Conservation (phyloP, 2,329 filamentous ascomycete species). For the Pseudonectria buxi region DNA sequence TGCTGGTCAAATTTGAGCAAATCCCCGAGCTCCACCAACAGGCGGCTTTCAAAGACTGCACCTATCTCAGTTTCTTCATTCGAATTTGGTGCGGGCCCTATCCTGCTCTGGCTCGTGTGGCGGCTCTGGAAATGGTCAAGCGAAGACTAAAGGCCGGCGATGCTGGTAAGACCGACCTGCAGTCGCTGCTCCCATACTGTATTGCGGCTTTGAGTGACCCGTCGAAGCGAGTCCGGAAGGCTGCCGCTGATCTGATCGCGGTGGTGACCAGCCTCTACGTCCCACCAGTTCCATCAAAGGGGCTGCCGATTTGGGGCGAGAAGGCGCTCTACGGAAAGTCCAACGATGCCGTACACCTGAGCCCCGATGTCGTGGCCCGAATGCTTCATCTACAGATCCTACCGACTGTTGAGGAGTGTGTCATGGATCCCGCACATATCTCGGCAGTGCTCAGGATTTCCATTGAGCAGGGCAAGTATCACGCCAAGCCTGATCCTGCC, state of each 20-base stretch:
- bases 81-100: conserved; percentile 67
- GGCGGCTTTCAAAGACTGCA: conserved; percentile 50
- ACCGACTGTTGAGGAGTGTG: conserved; percentile 75
- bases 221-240: conserved; percentile 67
- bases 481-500: conserved; percentile 23
- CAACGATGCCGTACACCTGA: conserved; percentile 50
- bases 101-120: conserved; percentile 59
- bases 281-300: conserved; percentile 29
- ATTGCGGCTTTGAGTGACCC: conserved; percentile 68
- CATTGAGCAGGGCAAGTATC: conserved; percentile 36
- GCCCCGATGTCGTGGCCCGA: conserved; percentile 49
- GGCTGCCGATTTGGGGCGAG: conserved; percentile 51
- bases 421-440: conserved; percentile 70
- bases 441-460: conserved; percentile 48
- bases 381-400: conserved; percentile 62
- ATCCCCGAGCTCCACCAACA: conserved; percentile 48
- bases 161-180: conserved; percentile 55
- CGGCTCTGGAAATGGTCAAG: conserved; percentile 61
- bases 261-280: conserved; percentile 47
- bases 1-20: conserved; percentile 47
- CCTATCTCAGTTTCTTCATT: conserved; percentile 70
- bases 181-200: conserved; percentile 76
- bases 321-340: conserved; percentile 57
- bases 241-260: conserved; percentile 62
- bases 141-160: conserved; percentile 47